Base-by-base conservation (phyloP, 257 asterid genomes). In the Paulownia fortunei region DNA sequence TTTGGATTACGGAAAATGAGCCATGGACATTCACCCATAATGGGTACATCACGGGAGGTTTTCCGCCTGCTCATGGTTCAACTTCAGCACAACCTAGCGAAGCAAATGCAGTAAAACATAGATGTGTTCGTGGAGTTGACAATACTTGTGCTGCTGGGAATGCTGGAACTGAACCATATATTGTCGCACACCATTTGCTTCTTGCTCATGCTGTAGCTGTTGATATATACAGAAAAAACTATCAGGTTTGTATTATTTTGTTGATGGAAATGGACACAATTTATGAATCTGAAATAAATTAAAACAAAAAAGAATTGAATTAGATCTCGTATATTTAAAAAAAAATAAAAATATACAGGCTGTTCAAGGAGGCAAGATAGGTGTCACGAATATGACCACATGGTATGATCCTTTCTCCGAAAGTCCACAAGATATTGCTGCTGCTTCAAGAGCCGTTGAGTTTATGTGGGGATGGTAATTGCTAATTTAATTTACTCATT, bases 1-100 rank as follows among this genome's bases (percentile, higher is more conserved):
- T 79, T 4, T 87, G 91, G 89, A 66, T 77, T 44, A 85, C 92
- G 0, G 1, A 70, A 39, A 88, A 88, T 18, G 92, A 88, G 75
- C 78, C 87, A 3, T 74, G 79, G 85, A 76, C 81, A 1, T 82
- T 4, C 9, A 39, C 9, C 5, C 9, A 39, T 39, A 1, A 39
- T 39, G 9, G 5, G 0, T 6, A 10, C 5, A 39, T 1, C 1
- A 10, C 0, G 8, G 46, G 46, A 39, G 9, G 9, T 39, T 39
- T 6, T 4, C 0, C 5, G 9, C 9, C 9, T 39, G 1, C 8
- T 39, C 9, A 6, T 1, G 9, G 9, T 10, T 39, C 9, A 4
- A 6, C 0, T 0, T 10, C 5, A 6, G 9, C 46, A 39, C 5
- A 39, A 6, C 5, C 5, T 4, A 4, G 46, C 9, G 9, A 6